phyloP scores from a whole-genome alignment of 352 stramenopile species.

The Lagenidium giganteum region DNA sequence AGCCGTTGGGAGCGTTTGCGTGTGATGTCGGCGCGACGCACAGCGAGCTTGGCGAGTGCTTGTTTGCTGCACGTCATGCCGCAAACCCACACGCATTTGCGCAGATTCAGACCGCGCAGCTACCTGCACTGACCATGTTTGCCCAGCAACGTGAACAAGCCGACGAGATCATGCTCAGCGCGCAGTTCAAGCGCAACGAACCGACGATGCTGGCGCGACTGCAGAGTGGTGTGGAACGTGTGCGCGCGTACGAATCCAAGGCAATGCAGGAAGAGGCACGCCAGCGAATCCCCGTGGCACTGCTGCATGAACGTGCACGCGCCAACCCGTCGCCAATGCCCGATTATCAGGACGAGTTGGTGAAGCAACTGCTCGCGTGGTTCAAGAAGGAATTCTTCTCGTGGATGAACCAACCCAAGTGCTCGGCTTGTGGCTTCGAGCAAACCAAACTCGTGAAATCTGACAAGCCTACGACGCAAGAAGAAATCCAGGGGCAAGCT shows the following conservation, averaged over 20 bases:
- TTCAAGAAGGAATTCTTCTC: conserved; percentile 90
- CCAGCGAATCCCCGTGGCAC: conserved; percentile 56
- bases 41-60: conserved; percentile 60
- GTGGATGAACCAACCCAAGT: conserved; percentile 86
- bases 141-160: conserved; percentile 7
- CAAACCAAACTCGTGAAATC: conserved; percentile 39
- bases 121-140: conserved; percentile 8
- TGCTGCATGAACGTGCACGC: conserved; percentile 57
- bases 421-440: conserved; percentile 37
- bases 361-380: conserved; percentile 78
- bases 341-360: conserved; percentile 56
- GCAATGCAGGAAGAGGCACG: conserved; percentile 64
- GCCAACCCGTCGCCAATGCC: conserved; percentile 43
- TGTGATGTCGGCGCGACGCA: conserved; percentile 37
- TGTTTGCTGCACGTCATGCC: conserved; percentile 49
- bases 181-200: conserved; percentile 43
- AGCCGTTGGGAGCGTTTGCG: conserved; percentile 49
- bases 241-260: conserved; percentile 56
- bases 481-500: conserved; percentile 58
- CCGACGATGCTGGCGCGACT: conserved; percentile 39
- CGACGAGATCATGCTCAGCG: conserved; percentile 30
- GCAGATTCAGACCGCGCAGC: conserved; percentile 8
- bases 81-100: conserved; percentile 1
- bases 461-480: conserved; percentile 38
- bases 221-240: conserved; percentile 40